phyloP scores from a whole-genome alignment of 495 filamentous ascomycete species.

The Symbiotaphrina buchneri region DNA sequence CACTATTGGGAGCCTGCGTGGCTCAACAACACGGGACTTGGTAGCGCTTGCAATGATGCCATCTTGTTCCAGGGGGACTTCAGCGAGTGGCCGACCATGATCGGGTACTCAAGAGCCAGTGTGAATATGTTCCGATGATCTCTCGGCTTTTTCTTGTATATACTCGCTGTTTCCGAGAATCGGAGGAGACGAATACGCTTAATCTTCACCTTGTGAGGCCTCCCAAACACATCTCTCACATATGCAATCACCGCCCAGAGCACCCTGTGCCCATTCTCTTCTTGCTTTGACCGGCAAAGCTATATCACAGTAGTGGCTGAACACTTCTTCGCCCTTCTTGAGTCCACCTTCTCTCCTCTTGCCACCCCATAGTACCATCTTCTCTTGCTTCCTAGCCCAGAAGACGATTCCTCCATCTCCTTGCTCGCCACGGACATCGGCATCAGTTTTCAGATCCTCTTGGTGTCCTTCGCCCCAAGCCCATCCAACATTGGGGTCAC shows the following conservation, averaged over 20 bases:
- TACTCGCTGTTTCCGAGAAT: neutral
- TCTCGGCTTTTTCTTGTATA: neutral
- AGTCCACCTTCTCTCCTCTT: slow-evolving; percentile 28
- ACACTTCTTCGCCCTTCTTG: slow-evolving; percentile 54
- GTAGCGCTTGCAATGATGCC: too few relatives aligned
- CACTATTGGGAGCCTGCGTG: too few relatives aligned
- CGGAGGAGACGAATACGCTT: neutral
- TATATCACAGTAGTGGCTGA: slow-evolving; percentile 91
- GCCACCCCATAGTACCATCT: slow-evolving; percentile 5
- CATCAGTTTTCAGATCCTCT: too few relatives aligned
- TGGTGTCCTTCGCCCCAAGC: slow-evolving; percentile 89
- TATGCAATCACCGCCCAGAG: slow-evolving; percentile 65
- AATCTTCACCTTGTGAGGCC: slow-evolving; percentile 1
- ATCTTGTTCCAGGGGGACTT: neutral
- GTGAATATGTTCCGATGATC: neutral
- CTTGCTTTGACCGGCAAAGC: slow-evolving; percentile 50
- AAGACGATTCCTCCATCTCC: slow-evolving; percentile 13
- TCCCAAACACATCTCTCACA: slow-evolving; percentile 59
- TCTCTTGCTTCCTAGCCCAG: slow-evolving; percentile 11
- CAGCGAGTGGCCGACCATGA: neutral
- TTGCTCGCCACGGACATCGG: slow-evolving; percentile 32
- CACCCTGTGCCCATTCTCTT: slow-evolving; percentile 72
- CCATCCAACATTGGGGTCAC: slow-evolving; percentile 85
- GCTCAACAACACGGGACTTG: too few relatives aligned
- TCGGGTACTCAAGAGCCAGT: neutral